These are phyloP conservation scores for Mycena chlorophos DNA, from an alignment of 768 basidiomycete genomes.

Conservation along the genomic window DNA sequence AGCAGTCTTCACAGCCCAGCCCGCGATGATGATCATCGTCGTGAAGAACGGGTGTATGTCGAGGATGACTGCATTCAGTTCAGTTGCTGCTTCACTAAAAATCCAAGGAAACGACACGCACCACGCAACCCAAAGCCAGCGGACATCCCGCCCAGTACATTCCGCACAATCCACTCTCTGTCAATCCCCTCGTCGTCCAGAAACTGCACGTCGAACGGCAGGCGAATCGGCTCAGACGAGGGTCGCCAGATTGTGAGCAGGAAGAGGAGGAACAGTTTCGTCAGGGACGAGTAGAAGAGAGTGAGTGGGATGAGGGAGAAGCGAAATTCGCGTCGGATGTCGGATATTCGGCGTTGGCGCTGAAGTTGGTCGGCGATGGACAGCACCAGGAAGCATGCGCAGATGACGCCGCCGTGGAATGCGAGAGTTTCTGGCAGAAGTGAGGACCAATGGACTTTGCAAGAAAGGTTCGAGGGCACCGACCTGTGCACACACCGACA, in stretches of 20 bases:
- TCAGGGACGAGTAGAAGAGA: constrained; percentile 80
- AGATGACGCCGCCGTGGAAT: constrained; percentile 68
- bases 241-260: constrained; percentile 80
- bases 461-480: constrained; percentile 41
- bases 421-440: constrained; percentile 62
- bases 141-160: constrained; percentile 82
- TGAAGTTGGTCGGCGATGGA: constrained; percentile 39
- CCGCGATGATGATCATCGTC: constrained; percentile 69
- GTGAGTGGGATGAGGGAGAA: constrained; percentile 76
- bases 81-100: background rate
- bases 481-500: constrained; percentile 60
- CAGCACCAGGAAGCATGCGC: constrained; percentile 57
- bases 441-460: background rate
- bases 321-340: constrained; percentile 63
- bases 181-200: constrained; percentile 76
- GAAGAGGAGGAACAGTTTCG: constrained; percentile 81
- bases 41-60: constrained; percentile 76
- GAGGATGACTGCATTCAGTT: constrained; percentile 57
- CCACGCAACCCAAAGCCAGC: constrained; percentile 85
- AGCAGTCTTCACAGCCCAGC: constrained; percentile 71
- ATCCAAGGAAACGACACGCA: constrained; percentile 30
- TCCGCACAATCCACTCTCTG: constrained; percentile 81
- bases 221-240: constrained; percentile 32
- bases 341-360: constrained; percentile 37
- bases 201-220: constrained; percentile 46